Percentiles rank a stretch among this genome's conserved stretches.
These are phyloP conservation scores for Metahyphopichia silvanorum DNA, from an alignment of 805 yeast species.

Conservation along the genomic window DNA sequence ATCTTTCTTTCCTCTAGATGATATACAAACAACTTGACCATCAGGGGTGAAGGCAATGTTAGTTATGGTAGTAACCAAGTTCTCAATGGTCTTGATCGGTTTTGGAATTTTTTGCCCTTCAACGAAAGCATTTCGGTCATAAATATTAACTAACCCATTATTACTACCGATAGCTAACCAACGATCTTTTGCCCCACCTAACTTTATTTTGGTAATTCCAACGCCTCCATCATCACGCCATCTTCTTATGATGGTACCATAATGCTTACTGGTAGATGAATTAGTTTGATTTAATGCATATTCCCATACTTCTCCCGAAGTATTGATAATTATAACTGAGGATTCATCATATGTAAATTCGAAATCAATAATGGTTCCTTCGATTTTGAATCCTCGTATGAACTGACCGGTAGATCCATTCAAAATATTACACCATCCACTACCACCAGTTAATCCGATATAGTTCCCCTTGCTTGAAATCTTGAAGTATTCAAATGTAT, in stretches of 20 bases:
- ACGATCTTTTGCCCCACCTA: conserved; percentile 68
- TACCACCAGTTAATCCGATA: conserved; percentile 75
- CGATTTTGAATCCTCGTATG: conserved; percentile 82
- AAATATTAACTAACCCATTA: conserved; percentile 86
- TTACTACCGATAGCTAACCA: conserved; percentile 89
- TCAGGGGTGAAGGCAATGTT: conserved; percentile 73
- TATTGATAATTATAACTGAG: conserved; percentile 55
- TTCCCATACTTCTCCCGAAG: conserved; percentile 88
- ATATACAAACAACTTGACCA: conserved; percentile 84
- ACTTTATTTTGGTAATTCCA: conserved; percentile 72
- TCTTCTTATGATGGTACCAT: conserved; percentile 49
- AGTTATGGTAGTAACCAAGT: conserved; percentile 78
- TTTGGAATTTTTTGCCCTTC: conserved; percentile 25
- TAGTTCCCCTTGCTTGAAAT: conserved; percentile 69
- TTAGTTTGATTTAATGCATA: conserved; percentile 40
- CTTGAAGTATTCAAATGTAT: conserved; percentile 83
- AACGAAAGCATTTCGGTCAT: conserved; percentile 49
- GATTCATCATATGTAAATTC: conserved; percentile 55
- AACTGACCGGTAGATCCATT: conserved; percentile 81
- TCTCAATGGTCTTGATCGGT: conserved; percentile 69
- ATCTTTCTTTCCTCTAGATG: conserved; percentile 82
- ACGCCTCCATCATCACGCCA: conserved; percentile 89
- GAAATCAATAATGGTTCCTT: conserved; percentile 82
- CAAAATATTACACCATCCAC: conserved; percentile 88
- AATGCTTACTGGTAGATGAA: conserved; percentile 4